Conservation (phyloP, 768 basidiomycete genomes). For the Pulveroboletus sp. region DNA sequence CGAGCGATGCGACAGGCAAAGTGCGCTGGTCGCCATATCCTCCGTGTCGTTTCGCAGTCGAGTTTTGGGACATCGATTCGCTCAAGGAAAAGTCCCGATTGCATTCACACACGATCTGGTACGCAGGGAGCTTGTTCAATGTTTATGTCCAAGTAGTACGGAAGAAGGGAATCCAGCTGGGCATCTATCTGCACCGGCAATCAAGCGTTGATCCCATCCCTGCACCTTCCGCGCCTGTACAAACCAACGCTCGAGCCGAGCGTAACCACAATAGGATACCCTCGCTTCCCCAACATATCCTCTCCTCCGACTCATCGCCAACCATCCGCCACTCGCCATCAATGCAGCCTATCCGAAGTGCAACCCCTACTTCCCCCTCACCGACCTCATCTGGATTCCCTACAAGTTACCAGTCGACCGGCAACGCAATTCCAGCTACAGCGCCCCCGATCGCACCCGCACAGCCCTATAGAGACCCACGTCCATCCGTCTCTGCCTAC, state of each 20-base stretch:
- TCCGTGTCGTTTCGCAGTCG: conserved; percentile 83
- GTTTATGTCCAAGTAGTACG: conserved; percentile 86
- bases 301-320: conserved; percentile 25
- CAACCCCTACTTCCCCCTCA: conserved; percentile 37
- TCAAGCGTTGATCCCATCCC: conserved; percentile 78
- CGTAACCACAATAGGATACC: conserved; percentile 29
- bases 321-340: conserved; percentile 44
- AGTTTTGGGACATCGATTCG: conserved; percentile 84
- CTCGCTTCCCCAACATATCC: conserved; percentile 30
- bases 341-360: conserved; percentile 45
- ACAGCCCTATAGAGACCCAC: conserved; percentile 76
- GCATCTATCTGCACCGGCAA: conserved; percentile 88
- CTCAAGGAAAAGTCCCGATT: conserved; percentile 83
- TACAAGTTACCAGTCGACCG: conserved; percentile 22
- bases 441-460: conserved; percentile 46
- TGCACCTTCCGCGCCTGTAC: conserved; percentile 55
- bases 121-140: conserved; percentile 85
- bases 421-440: conserved; percentile 37
- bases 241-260: conserved; percentile 26
- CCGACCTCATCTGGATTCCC: conserved; percentile 18
- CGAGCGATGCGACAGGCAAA: conserved; percentile 43
- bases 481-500: conserved; percentile 69
- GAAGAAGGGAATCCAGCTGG: conserved; percentile 79
- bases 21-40: conserved; percentile 66
- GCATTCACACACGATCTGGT: conserved; percentile 86